Conservation (phyloP, 495 filamentous ascomycete genomes). For the Tuber melanosporum region DNA sequence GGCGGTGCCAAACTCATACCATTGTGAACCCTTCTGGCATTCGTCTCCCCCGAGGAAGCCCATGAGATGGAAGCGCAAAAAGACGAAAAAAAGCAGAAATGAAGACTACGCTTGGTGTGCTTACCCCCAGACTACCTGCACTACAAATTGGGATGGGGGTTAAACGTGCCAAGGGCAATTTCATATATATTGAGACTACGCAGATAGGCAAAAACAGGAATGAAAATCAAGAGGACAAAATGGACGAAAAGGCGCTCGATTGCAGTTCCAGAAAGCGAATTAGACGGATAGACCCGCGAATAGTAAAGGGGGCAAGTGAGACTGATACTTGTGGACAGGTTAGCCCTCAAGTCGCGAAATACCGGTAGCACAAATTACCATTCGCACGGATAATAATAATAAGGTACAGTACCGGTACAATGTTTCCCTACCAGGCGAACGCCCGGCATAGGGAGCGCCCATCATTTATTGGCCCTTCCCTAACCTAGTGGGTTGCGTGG, state of each 20-base stretch:
- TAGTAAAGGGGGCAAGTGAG: neutral
- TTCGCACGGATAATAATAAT: neutral
- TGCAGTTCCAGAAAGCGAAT: neutral
- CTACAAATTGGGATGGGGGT: neutral
- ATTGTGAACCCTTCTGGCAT: neutral
- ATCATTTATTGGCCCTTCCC: neutral
- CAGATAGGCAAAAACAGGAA: neutral
- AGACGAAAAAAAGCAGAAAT: neutral
- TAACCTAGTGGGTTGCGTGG: neutral
- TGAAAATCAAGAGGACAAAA: neutral
- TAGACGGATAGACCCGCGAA: neutral
- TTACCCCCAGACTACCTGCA: neutral
- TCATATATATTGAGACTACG: neutral
- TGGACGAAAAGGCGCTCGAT: neutral
- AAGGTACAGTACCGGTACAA: neutral
- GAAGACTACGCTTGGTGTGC: neutral
- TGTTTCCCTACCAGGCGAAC: neutral
- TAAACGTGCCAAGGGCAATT: neutral
- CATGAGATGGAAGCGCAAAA: neutral
- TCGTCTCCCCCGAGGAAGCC: neutral
- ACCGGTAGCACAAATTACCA: neutral
- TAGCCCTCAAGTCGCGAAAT: neutral
- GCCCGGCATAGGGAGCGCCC: neutral
- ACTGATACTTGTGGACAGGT: neutral
- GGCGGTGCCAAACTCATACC: neutral